Percentiles rank a stretch among this genome's conserved stretches.
Conservation (phyloP, 345 rosid genomes). For the Lepidium didymum region DNA sequence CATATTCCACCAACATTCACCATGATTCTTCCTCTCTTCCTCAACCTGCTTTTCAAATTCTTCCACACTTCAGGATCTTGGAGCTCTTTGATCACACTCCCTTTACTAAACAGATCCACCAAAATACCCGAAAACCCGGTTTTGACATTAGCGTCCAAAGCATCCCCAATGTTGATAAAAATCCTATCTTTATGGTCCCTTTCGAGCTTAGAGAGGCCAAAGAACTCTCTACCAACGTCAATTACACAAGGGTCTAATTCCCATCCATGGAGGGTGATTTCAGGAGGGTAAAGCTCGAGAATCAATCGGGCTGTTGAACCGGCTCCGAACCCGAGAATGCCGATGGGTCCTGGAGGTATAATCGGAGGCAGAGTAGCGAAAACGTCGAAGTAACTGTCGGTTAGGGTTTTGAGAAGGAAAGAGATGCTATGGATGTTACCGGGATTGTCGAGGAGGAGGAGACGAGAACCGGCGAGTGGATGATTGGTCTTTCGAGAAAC, state of each 20-base stretch:
- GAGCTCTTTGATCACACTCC: constrained; percentile 76
- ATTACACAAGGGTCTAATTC: constrained; percentile 85
- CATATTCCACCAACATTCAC: constrained; percentile 53
- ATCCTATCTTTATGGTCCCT: constrained; percentile 47
- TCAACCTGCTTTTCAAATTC: constrained; percentile 46
- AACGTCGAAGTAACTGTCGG: constrained; percentile 77
- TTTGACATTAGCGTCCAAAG: constrained; percentile 43
- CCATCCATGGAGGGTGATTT: constrained; percentile 63
- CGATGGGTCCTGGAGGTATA: constrained; percentile 69
- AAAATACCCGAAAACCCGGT: constrained; percentile 54
- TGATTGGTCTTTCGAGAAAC: constrained; percentile 61
- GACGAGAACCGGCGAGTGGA: constrained; percentile 50
- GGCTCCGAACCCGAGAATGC: constrained; percentile 82
- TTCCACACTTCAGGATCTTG: constrained; percentile 71
- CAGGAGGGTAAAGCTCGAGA: constrained; percentile 62
- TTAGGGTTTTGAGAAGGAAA: constrained; percentile 56
- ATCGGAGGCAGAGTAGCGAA: constrained; percentile 74
- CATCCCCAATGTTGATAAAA: constrained; percentile 60
- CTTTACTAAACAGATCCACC: constrained; percentile 65
- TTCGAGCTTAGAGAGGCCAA: constrained; percentile 62
- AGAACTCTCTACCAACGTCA: constrained; percentile 69
- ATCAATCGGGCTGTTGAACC: constrained; percentile 67
- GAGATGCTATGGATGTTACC: constrained; percentile 92
- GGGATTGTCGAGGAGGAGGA: constrained; percentile 78
- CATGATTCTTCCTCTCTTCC: constrained; percentile 57